Conservation (phyloP, 2,329 filamentous ascomycete species). For the Chlorencoelia australis region DNA sequence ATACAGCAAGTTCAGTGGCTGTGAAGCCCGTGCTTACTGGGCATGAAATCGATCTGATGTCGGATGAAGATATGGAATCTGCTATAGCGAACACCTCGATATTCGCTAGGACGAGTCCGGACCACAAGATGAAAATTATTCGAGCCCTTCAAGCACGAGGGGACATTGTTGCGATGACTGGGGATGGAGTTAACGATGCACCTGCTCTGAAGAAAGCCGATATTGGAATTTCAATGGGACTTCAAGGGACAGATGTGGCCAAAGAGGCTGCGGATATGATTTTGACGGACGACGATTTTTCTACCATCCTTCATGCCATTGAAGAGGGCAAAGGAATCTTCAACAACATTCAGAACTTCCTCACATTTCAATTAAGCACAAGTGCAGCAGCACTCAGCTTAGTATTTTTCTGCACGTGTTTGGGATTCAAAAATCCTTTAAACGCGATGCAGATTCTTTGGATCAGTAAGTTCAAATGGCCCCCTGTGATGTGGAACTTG, state of each 20-base stretch:
- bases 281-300: slow-evolving; percentile 79
- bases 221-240: slow-evolving; percentile 95
- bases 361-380: slow-evolving; percentile 96
- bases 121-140: slow-evolving; percentile 98
- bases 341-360: slow-evolving; percentile 98
- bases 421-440: slow-evolving; percentile 89
- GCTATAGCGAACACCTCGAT: slow-evolving; percentile 85
- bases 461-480: slow-evolving; percentile 66
- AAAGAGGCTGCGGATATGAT: slow-evolving; percentile 97
- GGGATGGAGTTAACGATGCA: slow-evolving; percentile 95
- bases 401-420: slow-evolving; percentile 82
- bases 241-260: slow-evolving; percentile 88
- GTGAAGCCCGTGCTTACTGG: slow-evolving; percentile 70
- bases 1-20: slow-evolving; percentile 44
- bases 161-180: slow-evolving; percentile 98
- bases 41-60: slow-evolving; percentile 90
- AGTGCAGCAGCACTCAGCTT: slow-evolving; percentile 87
- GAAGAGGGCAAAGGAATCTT: slow-evolving; percentile 99
- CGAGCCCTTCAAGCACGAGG: slow-evolving; percentile 81
- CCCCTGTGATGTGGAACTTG: background rate
- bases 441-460: slow-evolving; percentile 99
- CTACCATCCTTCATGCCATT: slow-evolving; percentile 86
- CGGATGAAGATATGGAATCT: slow-evolving; percentile 69
- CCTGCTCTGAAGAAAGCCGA: slow-evolving; percentile 94
- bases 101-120: slow-evolving; percentile 90